Evolutionary conservation across 176 grass and related monocot species (phyloP).

Genomic region (Zoysia japonica): DNA sequence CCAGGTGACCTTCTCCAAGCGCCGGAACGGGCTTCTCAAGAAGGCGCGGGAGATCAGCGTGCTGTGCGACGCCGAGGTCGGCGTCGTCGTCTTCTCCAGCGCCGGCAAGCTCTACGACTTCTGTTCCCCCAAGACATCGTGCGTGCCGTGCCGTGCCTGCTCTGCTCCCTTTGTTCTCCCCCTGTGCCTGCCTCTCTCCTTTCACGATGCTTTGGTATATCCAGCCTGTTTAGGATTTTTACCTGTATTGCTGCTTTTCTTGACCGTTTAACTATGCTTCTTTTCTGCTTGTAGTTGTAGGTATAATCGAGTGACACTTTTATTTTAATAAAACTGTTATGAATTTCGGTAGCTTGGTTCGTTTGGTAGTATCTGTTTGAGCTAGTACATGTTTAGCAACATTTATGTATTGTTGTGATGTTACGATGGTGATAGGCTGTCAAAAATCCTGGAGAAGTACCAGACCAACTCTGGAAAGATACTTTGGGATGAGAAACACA

Average conservation of each 20-base stretch:
- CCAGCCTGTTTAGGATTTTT: background rate
- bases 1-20: conserved; percentile 94
- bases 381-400: background rate
- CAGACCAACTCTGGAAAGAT: conserved; percentile 90
- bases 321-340: conserved; percentile 7
- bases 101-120: conserved; percentile 91
- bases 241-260: background rate
- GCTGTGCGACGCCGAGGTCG: conserved; percentile 81
- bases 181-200: no score
- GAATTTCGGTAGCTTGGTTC: background rate
- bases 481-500: conserved; percentile 92
- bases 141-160: background rate
- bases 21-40: conserved; percentile 91
- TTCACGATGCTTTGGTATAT: no score
- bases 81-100: conserved; percentile 90
- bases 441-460: conserved; percentile 88
- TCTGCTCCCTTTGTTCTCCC: no score
- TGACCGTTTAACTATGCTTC: background rate
- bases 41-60: conserved; percentile 95
- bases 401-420: background rate
- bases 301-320: background rate
- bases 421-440: conserved; percentile 58
- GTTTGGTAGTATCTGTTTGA: background rate
- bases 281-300: background rate
- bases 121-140: conserved; percentile 80